Evolutionary conservation across 2,329 filamentous ascomycete species (phyloP).

Genomic region (Fusarium tuaranense): DNA sequence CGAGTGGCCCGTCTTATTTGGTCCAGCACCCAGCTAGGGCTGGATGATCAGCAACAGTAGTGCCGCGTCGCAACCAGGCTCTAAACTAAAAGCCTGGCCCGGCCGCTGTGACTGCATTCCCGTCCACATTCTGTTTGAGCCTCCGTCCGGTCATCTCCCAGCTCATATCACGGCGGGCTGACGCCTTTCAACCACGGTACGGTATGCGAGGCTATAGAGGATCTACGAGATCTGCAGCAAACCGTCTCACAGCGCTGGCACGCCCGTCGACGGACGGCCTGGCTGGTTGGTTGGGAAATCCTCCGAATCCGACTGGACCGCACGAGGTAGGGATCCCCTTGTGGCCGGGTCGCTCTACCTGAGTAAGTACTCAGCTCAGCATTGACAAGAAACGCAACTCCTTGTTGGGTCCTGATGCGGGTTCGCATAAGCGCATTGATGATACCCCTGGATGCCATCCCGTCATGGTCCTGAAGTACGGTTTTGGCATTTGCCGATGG

Average conservation of each 20-base stretch:
- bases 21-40: background rate
- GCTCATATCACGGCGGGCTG: background rate
- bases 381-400: constrained; percentile 11
- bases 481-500: background rate
- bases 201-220: constrained; percentile 13
- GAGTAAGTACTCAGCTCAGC: background rate
- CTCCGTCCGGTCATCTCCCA: constrained; percentile 23
- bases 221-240: constrained; percentile 32
- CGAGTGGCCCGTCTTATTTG: constrained; percentile 9
- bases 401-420: constrained; percentile 10
- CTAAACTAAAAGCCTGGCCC: background rate
- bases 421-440: constrained; percentile 16
- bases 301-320: constrained; percentile 2
- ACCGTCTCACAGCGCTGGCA: constrained; percentile 8
- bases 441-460: constrained; percentile 10
- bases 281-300: background rate
- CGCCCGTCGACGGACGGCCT: background rate
- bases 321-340: constrained; percentile 7
- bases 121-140: constrained; percentile 12
- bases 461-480: background rate
- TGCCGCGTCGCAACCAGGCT: constrained; percentile 14
- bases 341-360: constrained; percentile 24
- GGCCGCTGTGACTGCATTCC: constrained; percentile 19
- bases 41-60: constrained; percentile 10
- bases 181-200: background rate